Base-by-base conservation (phyloP, 306 rosid genomes). In the Begonia peltatifolia region DNA sequence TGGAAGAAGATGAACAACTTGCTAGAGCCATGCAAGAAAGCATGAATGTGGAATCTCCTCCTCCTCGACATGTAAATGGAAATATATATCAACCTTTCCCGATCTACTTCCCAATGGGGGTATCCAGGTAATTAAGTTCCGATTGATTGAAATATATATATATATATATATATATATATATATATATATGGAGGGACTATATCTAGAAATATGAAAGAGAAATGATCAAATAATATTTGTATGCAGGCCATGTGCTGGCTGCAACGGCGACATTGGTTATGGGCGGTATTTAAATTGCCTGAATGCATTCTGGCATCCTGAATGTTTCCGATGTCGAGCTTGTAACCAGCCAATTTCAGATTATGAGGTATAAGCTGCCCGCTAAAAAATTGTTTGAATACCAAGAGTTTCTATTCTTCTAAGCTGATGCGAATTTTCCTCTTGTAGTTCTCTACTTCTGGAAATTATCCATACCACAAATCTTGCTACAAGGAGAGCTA, bases 241-340 rank as follows among this genome's bases (percentile, higher is more conserved):
- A 25, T 15, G 74, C 67, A 87, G 94, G 81, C 67, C 75, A 38
- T 87, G 96, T 75, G 90, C 78, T 52, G 92, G 87, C 60, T 87
- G 96, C 81, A 55, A 67, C 65, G 41, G 58, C 43, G 87, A 84
- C 71, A 86, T 92, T 63, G 96, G 96, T 65, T 81, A 54, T 58
- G 96, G 99, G 47, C 82, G 99, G 18, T 86, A 86, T 67, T 71
- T 92, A 61, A 86, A 81, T 76, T 92, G 96, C 71, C 71, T 92
- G 67, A 79, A 80, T 73, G 83, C 84, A 65, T 68, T 83, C 63
- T 92, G 96, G 99, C 99, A 92, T 79, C 99, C 96, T 47, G 99
- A 92, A 71, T 86, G 99, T 71, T 92, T 92, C 63, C 83, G 93
- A 18, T 92, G 99, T 58, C 94, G 71, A 49, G 84, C 94, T 58